phyloP scores from a whole-genome alignment of 2,329 filamentous ascomycete genomes.

The Teratosphaeriaceae sp. region DNA sequence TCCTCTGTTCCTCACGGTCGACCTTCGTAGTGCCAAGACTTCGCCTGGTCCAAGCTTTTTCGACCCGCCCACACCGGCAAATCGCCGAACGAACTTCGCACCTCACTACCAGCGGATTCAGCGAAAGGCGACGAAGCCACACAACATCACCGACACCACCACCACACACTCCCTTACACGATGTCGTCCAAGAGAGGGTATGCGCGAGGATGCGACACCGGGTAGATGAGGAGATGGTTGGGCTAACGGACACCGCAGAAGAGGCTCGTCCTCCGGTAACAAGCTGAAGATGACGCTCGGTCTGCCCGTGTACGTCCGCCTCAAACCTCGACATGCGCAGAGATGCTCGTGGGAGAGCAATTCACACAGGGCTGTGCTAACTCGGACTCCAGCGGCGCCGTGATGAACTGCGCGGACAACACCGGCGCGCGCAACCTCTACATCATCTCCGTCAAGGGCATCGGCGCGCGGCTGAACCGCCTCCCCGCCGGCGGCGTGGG shows the following conservation, averaged over 20 bases:
- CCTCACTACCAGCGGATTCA: not conserved
- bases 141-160: conserved; percentile 12
- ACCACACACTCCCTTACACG: conserved; percentile 23
- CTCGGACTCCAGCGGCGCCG: conserved; percentile 65
- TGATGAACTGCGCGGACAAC: conserved; percentile 99
- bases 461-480: conserved; percentile 94
- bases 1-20: no score
- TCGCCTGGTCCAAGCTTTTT: not conserved
- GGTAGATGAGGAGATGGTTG: not conserved
- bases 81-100: conserved; percentile 3
- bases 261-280: conserved; percentile 92
- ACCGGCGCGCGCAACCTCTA: conserved; percentile 95
- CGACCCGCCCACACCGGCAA: conserved; percentile 4
- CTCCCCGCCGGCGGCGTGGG: conserved; percentile 95
- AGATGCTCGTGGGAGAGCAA: no score
- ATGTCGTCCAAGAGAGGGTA: conserved; percentile 37
- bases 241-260: conserved; percentile 21
- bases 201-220: conserved; percentile 4
- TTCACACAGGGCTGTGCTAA: no score
- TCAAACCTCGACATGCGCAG: not conserved
- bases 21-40: not conserved
- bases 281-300: conserved; percentile 99
- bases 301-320: conserved; percentile 89
- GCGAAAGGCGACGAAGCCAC: conserved; percentile 15
- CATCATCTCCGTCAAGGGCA: conserved; percentile 99